Evolutionary conservation across 768 basidiomycete species (phyloP), one percentile per base, ranked within the genome.

Genomic region (Phlebiopsis gigantea): DNA sequence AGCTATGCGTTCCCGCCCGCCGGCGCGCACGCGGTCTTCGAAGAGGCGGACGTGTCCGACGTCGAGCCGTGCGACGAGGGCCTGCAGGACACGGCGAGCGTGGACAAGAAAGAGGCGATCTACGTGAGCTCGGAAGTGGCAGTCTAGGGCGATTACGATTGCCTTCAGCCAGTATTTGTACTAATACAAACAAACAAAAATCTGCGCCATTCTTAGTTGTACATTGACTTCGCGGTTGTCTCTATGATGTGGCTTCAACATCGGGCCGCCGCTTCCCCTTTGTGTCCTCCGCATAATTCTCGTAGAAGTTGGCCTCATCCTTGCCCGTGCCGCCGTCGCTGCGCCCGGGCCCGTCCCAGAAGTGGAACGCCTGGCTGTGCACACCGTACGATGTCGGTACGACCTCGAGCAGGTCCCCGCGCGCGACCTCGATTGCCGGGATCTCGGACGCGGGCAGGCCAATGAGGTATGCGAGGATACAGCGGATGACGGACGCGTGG

Each of bases 401-500:
- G 48, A 93, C 89, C 70, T 99, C 97, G 39, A 98, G 80, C n/a
- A 98, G 75, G 68, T 99, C 97, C 0, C 97, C 97, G 12, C 97
- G 83, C 34, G 96, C 92, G 63, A 99, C 88, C 71, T 98, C 96
- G 53, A 98, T 96, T 1, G 93, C 95, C 0, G 97, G 97, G 45
- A 99, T 97, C 69, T 99, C 97, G 25, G 88, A 88, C 0, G 96
- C 93, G 5, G 94, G 93, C 2, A 98, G 77, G 5, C 97, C 97
- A 62, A 93, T 93, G 63, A 93, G 85, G 70, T 93, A 93, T 2
- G 94, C 88, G 45, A 98, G 81, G 57, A 99, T 78, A 73, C 97
- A 99, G 17, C 97, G 86, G 65, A 98, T 97, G 68, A 98, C 97
- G 41, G 93, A 96, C 15, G 95, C 93, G 68, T 98, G 95, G 1